phyloP scores from a whole-genome alignment of 2,329 filamentous ascomycete species.

The Nemania sp. region DNA sequence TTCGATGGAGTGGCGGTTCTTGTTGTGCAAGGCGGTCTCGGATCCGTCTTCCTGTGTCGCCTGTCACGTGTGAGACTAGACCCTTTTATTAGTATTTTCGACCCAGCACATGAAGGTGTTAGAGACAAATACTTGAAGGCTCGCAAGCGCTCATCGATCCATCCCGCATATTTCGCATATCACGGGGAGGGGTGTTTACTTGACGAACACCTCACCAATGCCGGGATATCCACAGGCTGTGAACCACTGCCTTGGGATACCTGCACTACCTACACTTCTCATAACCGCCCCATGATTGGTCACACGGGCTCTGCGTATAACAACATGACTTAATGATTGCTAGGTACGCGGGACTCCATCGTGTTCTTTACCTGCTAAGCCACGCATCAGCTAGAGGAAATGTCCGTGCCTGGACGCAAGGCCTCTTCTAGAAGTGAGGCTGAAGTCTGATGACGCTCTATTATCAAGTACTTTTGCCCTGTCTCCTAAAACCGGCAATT shows the following conservation, averaged over 20 bases:
- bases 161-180: neutral
- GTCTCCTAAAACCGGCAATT: neutral
- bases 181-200: neutral
- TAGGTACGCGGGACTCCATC: neutral
- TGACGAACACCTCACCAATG: neutral
- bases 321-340: conserved; percentile 47
- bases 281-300: neutral
- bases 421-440: neutral
- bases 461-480: neutral
- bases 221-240: neutral
- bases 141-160: neutral
- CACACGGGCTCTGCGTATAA: neutral
- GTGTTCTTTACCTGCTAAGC: neutral
- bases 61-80: conserved; percentile 4
- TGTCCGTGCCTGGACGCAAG: neutral
- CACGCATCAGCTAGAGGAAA: neutral
- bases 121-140: neutral
- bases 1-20: neutral
- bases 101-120: neutral
- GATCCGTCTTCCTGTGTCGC: neutral
- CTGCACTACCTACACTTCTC: neutral
- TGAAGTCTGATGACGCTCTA: neutral
- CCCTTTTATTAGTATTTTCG: neutral
- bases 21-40: neutral
- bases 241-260: neutral